phyloP scores from a whole-genome alignment of 768 basidiomycete species.

The Calocera viscosa region DNA sequence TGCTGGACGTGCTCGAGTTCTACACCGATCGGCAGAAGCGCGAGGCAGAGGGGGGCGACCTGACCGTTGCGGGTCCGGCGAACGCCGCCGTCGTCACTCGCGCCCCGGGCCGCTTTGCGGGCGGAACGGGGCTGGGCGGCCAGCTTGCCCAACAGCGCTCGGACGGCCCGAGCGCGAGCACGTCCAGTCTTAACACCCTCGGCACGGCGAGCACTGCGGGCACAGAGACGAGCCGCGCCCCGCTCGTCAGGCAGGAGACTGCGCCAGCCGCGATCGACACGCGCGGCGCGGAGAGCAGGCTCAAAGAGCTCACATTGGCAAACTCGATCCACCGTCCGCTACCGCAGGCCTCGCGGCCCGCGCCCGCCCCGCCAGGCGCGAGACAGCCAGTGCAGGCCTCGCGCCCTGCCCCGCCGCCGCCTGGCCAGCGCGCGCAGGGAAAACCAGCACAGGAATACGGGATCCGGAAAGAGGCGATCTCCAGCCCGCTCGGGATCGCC shows the following conservation, averaged over 20 bases:
- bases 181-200: background rate
- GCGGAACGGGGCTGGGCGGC: constrained; percentile 85
- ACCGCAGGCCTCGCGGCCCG: constrained; percentile 26
- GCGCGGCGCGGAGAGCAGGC: constrained; percentile 22
- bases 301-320: constrained; percentile 3
- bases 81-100: constrained; percentile 16
- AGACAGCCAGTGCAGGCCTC: constrained; percentile 39
- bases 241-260: constrained; percentile 37
- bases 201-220: constrained; percentile 12
- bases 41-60: constrained; percentile 51
- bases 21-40: constrained; percentile 96
- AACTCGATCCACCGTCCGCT: background rate
- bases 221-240: constrained; percentile 22
- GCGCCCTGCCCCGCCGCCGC: constrained; percentile 58
- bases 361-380: constrained; percentile 23
- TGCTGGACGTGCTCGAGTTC: constrained; percentile 94
- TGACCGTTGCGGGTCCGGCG: constrained; percentile 30
- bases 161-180: background rate
- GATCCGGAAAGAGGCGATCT: background rate
- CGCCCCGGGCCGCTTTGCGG: constrained; percentile 65
- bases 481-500: background rate
- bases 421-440: constrained; percentile 41
- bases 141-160: constrained; percentile 19
- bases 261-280: constrained; percentile 27
- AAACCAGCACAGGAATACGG: background rate